phyloP scores from a whole-genome alignment of 768 basidiomycete genomes.

The Mycena belliarum region DNA sequence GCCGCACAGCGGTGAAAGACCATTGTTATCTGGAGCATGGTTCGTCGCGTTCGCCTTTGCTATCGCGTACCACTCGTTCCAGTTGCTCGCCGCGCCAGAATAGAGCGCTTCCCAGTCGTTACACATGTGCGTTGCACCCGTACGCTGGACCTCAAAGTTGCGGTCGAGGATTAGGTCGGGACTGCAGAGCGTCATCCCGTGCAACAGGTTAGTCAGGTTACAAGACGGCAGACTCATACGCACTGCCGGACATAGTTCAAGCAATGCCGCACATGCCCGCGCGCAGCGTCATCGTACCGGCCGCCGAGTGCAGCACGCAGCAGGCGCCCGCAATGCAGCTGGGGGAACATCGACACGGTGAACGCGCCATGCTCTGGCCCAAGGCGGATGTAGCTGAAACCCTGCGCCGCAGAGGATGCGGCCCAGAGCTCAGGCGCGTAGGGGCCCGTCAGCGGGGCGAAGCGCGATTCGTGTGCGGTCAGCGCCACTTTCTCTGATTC shows the following conservation, averaged over 20 bases:
- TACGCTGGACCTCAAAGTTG: slow-evolving; percentile 18
- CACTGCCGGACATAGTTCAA: slow-evolving; percentile 32
- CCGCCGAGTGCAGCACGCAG: slow-evolving; percentile 27
- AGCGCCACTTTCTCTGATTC: not conserved
- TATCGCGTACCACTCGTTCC: not conserved
- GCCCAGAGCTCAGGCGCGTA: slow-evolving; percentile 12
- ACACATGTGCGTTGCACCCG: slow-evolving; percentile 27
- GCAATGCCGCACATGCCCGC: slow-evolving; percentile 37
- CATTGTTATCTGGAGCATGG: too few species aligned
- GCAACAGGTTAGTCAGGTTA: not conserved
- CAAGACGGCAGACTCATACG: too few species aligned
- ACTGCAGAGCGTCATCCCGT: slow-evolving; percentile 17
- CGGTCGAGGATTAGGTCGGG: slow-evolving; percentile 22
- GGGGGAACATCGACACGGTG: slow-evolving; percentile 37
- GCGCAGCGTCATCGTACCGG: not conserved
- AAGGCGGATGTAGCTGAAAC: slow-evolving; percentile 32
- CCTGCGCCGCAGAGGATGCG: not conserved
- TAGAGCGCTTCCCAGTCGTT: slow-evolving; percentile 28
- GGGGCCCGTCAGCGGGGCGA: not conserved
- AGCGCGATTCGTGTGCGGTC: slow-evolving; percentile 3
- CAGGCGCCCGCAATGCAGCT: slow-evolving; percentile 36
- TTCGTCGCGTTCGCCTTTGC: not conserved
- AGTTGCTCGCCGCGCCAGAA: slow-evolving; percentile 22
- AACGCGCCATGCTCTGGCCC: slow-evolving; percentile 35
- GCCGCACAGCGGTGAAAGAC: too few species aligned